phyloP scores from a whole-genome alignment of 2,329 filamentous ascomycete genomes.

The Claviceps pazoutovae region DNA sequence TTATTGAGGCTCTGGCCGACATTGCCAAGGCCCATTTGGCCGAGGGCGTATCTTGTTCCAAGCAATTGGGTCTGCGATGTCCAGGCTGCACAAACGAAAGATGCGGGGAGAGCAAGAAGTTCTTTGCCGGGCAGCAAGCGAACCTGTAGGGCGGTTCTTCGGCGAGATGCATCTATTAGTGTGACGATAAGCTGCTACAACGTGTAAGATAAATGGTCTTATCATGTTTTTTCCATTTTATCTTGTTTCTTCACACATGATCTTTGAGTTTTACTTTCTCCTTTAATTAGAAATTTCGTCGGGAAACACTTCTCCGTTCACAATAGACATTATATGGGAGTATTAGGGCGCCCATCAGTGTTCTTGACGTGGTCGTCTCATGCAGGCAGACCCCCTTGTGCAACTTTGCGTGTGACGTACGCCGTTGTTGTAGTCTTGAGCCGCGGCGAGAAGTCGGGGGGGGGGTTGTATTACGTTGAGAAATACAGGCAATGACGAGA shows the following conservation, averaged over 20 bases:
- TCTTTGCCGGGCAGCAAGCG: constrained; percentile 37
- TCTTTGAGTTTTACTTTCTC: neutral
- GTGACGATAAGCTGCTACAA: neutral
- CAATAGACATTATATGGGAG: too few species aligned
- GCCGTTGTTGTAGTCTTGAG: too few species aligned
- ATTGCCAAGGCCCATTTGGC: constrained; percentile 70
- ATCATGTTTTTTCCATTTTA: neutral
- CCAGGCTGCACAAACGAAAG: constrained; percentile 85
- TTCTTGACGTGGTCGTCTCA: too few species aligned
- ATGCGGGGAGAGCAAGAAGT: constrained; percentile 65
- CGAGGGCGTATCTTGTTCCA: constrained; percentile 53
- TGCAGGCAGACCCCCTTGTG: too few species aligned
- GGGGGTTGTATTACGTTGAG: too few species aligned
- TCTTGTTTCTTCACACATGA: neutral
- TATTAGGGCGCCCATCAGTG: too few species aligned
- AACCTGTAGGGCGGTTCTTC: constrained; percentile 8
- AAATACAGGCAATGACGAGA: too few species aligned
- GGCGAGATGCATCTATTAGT: constrained; percentile 2
- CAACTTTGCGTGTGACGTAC: too few species aligned
- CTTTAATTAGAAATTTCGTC: neutral
- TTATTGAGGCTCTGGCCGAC: constrained; percentile 80
- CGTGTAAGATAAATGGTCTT: constrained; percentile 1
- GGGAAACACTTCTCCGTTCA: too few species aligned
- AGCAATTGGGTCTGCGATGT: constrained; percentile 81
- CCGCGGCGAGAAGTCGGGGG: too few species aligned